Conservation (phyloP, 805 yeast genomes). For the Nadsonia fulvescens region DNA sequence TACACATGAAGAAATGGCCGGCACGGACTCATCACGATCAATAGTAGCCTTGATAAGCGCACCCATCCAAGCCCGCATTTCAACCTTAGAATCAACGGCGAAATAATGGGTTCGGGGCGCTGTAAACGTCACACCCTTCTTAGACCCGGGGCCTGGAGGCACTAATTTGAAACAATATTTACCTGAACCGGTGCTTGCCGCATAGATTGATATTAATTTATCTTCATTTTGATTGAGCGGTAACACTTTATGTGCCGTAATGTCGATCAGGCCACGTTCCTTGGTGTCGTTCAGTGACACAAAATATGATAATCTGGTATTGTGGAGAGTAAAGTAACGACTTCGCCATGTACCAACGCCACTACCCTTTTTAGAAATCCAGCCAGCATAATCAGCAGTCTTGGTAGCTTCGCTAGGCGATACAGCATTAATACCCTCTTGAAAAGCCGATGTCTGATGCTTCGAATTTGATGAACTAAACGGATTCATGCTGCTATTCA, state of each 20-base stretch:
- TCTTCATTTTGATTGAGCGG: slow-evolving; percentile 69
- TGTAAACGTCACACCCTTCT: slow-evolving; percentile 87
- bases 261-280: slow-evolving; percentile 88
- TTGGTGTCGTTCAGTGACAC: slow-evolving; percentile 56
- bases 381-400: slow-evolving; percentile 67
- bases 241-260: slow-evolving; percentile 81
- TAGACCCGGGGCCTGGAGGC: slow-evolving; percentile 96
- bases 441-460: slow-evolving; percentile 25
- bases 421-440: slow-evolving; percentile 65
- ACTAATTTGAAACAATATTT: slow-evolving; percentile 71
- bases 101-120: slow-evolving; percentile 92
- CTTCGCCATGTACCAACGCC: slow-evolving; percentile 82
- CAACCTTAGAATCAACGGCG: slow-evolving; percentile 83
- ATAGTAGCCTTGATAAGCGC: slow-evolving; percentile 91
- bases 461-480: slow-evolving; percentile 10
- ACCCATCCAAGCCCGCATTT: slow-evolving; percentile 89
- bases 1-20: slow-evolving; percentile 79
- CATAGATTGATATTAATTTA: slow-evolving; percentile 67
- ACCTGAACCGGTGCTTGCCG: slow-evolving; percentile 90
- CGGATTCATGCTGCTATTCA: slow-evolving; percentile 11
- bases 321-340: slow-evolving; percentile 73
- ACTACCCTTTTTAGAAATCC: slow-evolving; percentile 90
- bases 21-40: slow-evolving; percentile 83
- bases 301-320: slow-evolving; percentile 83
- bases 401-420: slow-evolving; percentile 64